Conservation (phyloP, 2,329 filamentous ascomycete genomes). For the Xylaria sp. region DNA sequence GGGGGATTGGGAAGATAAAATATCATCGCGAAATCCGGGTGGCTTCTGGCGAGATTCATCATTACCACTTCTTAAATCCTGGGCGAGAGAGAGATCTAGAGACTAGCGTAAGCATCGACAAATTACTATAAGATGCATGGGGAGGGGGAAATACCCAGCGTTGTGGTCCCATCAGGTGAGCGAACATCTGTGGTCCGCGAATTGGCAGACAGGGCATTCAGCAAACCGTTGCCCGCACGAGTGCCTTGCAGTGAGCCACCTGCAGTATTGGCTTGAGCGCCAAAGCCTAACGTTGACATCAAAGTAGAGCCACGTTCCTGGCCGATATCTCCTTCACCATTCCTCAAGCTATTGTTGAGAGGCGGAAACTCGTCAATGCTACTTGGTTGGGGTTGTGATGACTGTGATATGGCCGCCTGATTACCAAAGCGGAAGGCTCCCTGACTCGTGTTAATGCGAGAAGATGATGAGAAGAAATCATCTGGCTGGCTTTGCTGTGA, state of each 20-base stretch:
- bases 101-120: slow-evolving; percentile 32
- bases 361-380: slow-evolving; percentile 68
- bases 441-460: slow-evolving; percentile 49
- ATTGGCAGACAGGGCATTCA: slow-evolving; percentile 68
- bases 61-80: slow-evolving; percentile 51
- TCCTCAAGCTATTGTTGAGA: slow-evolving; percentile 54
- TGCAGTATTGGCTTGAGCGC: slow-evolving; percentile 50
- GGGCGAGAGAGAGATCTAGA: slow-evolving; percentile 47
- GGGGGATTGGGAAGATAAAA: slow-evolving; percentile 42
- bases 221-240: slow-evolving; percentile 62
- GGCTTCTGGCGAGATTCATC: slow-evolving; percentile 55
- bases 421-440: slow-evolving; percentile 60
- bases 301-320: slow-evolving; percentile 59
- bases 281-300: slow-evolving; percentile 61
- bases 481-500: slow-evolving; percentile 59
- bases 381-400: slow-evolving; percentile 54
- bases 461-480: slow-evolving; percentile 48
- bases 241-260: slow-evolving; percentile 48
- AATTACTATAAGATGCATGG: too few species aligned
- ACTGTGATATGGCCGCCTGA: slow-evolving; percentile 49
- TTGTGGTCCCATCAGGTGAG: slow-evolving; percentile 52
- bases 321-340: slow-evolving; percentile 61
- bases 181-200: slow-evolving; percentile 56
- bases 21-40: slow-evolving; percentile 52
- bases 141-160: slow-evolving; percentile 40